phyloP scores from a whole-genome alignment of 495 filamentous ascomycete genomes.

The Chaetomium cochliodes region DNA sequence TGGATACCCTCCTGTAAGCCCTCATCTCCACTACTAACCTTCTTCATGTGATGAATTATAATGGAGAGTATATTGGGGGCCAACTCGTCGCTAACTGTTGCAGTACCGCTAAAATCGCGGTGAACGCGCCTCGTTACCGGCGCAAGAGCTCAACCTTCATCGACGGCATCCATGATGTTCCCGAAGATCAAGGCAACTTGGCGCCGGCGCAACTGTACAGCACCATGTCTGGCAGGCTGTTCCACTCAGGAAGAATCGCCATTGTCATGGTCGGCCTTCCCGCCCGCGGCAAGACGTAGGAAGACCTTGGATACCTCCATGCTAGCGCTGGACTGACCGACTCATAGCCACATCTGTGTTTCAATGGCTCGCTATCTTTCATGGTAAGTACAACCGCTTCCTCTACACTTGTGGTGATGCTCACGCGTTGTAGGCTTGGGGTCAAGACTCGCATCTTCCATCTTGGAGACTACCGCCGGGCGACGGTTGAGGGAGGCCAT shows the following conservation, averaged over 20 bases:
- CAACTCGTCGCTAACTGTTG: slow-evolving; percentile 23
- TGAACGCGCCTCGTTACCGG: slow-evolving; percentile 75
- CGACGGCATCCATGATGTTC: slow-evolving; percentile 95
- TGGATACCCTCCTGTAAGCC: slow-evolving; percentile 82
- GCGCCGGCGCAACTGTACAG: slow-evolving; percentile 97
- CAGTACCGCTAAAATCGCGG: slow-evolving; percentile 82
- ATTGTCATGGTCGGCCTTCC: slow-evolving; percentile 96
- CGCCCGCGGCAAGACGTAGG: slow-evolving; percentile 91
- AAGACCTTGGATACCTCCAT: background rate
- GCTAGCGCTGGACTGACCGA: background rate
- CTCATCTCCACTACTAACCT: background rate
- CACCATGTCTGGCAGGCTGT: slow-evolving; percentile 93
- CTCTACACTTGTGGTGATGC: slow-evolving; percentile 11
- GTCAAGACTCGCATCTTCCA: slow-evolving; percentile 98
- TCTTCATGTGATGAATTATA: background rate
- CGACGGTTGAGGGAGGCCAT: slow-evolving; percentile 80
- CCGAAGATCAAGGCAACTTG: slow-evolving; percentile 70
- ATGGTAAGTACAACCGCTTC: slow-evolving; percentile 59
- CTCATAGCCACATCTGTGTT: slow-evolving; percentile 80
- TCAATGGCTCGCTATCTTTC: slow-evolving; percentile 91
- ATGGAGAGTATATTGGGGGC: background rate
- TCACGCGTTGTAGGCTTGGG: slow-evolving; percentile 65
- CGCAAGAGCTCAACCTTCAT: slow-evolving; percentile 92
- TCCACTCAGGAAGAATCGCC: slow-evolving; percentile 94
- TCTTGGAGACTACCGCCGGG: slow-evolving; percentile 92